These are phyloP conservation scores for Backusella psychrophila DNA, from an alignment of 192 early-diverging fungal genomes.

Conservation along the genomic window DNA sequence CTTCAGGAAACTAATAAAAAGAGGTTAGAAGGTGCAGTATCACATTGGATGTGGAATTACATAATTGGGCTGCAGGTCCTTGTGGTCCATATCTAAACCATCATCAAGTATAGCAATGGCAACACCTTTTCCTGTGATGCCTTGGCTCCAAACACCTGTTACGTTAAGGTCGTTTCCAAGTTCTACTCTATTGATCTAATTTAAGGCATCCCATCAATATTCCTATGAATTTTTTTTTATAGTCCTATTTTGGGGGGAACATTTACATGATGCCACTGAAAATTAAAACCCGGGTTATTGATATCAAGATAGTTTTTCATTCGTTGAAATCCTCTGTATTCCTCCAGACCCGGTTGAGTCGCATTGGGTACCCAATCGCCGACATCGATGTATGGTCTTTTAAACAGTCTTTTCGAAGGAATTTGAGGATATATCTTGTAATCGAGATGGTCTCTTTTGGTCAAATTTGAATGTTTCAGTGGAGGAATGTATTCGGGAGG, in stretches of 20 bases:
- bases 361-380: background rate
- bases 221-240: too few relatives aligned
- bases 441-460: background rate
- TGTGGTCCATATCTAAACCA: conserved; percentile 84
- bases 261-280: conserved; percentile 82
- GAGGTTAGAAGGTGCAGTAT: background rate
- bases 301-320: conserved; percentile 48
- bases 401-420: conserved; percentile 13
- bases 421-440: conserved; percentile 14
- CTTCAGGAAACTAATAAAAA: conserved; percentile 61
- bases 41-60: conserved; percentile 47
- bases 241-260: background rate
- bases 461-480: background rate
- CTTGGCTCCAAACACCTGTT: conserved; percentile 89
- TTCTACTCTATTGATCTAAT: conserved; percentile 45
- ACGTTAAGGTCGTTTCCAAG: conserved; percentile 91
- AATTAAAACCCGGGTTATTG: conserved; percentile 66
- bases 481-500: conserved; percentile 20
- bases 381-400: conserved; percentile 6
- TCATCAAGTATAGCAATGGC: conserved; percentile 95
- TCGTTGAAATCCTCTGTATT: background rate
- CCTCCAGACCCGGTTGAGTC: background rate
- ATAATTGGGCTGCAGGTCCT: conserved; percentile 87
- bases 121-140: conserved; percentile 83
- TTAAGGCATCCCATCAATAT: too few relatives aligned